Evolutionary conservation across 169 alveolate genomes (phyloP).

Genomic region (Sarcocystis neurona): DNA sequence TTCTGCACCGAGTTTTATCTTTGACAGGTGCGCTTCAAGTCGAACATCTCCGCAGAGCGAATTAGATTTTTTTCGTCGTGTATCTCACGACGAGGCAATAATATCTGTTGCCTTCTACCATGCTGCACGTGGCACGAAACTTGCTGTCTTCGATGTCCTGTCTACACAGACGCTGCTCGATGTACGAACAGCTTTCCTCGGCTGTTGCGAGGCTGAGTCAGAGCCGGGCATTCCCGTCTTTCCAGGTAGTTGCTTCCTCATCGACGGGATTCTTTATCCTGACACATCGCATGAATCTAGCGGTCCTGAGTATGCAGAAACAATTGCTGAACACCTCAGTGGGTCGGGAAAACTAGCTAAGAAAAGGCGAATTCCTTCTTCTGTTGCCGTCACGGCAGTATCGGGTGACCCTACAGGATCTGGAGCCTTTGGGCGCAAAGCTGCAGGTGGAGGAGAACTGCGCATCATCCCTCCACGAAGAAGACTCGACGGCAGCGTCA

Average conservation of each 20-base stretch:
- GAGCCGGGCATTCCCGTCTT: conserved; percentile 49
- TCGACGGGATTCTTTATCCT: conserved; percentile 65
- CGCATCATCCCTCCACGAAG: no score
- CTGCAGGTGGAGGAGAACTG: no score
- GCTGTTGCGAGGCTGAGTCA: conserved; percentile 65
- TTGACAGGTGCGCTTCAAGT: no score
- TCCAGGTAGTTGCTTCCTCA: conserved; percentile 61
- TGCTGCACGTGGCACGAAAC: conserved; percentile 65
- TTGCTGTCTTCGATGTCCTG: conserved; percentile 67
- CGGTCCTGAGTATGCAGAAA: background rate
- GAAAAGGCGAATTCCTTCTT: background rate
- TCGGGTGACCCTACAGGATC: no score
- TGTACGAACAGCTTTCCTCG: conserved; percentile 57
- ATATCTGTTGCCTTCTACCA: conserved; percentile 65
- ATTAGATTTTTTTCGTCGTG: no score
- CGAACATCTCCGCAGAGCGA: no score
- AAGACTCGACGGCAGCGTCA: no score
- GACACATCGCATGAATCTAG: conserved; percentile 48
- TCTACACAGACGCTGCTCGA: conserved; percentile 66
- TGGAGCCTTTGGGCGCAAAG: no score
- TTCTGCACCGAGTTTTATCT: no score
- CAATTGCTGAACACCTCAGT: conserved; percentile 20
- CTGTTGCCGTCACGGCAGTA: no score
- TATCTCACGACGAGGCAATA: background rate
- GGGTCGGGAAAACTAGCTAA: background rate